Conservation (phyloP, 192 early-diverging fungal species). For the Coemansia sp. region DNA sequence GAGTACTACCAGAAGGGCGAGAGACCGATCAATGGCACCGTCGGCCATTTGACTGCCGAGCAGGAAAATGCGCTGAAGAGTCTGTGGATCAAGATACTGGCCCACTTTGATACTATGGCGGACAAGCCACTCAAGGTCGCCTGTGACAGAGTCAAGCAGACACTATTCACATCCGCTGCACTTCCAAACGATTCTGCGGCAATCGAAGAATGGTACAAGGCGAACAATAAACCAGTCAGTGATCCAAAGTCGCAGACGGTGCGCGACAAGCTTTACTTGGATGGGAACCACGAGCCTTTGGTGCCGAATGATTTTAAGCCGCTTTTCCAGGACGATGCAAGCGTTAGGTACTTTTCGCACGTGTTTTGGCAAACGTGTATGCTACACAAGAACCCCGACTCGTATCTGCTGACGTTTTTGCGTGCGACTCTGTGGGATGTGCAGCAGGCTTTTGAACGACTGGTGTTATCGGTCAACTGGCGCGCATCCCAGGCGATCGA, state of each 20-base stretch:
- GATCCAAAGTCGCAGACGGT: slow-evolving; percentile 31
- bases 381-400: slow-evolving; percentile 60
- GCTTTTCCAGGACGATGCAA: slow-evolving; percentile 25
- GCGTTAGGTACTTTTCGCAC: slow-evolving; percentile 21
- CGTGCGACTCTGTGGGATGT: slow-evolving; percentile 80
- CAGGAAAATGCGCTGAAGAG: slow-evolving; percentile 37
- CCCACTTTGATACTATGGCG: slow-evolving; percentile 21
- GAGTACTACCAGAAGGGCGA: slow-evolving; percentile 27
- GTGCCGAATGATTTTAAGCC: slow-evolving; percentile 33
- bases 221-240: slow-evolving; percentile 14
- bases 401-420: slow-evolving; percentile 69
- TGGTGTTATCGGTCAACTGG: slow-evolving; percentile 68
- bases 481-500: slow-evolving; percentile 60
- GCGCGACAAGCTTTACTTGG: slow-evolving; percentile 34
- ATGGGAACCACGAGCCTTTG: slow-evolving; percentile 14
- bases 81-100: slow-evolving; percentile 33
- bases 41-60: slow-evolving; percentile 21
- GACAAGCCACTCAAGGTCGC: slow-evolving; percentile 35
- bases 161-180: neutral
- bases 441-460: slow-evolving; percentile 63
- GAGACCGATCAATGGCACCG: slow-evolving; percentile 15
- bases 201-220: slow-evolving; percentile 32
- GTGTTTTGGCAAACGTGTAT: slow-evolving; percentile 44
- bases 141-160: slow-evolving; percentile 11
- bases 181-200: neutral